phyloP scores from a whole-genome alignment of 768 basidiomycete species.

The Boletus reticuloceps region DNA sequence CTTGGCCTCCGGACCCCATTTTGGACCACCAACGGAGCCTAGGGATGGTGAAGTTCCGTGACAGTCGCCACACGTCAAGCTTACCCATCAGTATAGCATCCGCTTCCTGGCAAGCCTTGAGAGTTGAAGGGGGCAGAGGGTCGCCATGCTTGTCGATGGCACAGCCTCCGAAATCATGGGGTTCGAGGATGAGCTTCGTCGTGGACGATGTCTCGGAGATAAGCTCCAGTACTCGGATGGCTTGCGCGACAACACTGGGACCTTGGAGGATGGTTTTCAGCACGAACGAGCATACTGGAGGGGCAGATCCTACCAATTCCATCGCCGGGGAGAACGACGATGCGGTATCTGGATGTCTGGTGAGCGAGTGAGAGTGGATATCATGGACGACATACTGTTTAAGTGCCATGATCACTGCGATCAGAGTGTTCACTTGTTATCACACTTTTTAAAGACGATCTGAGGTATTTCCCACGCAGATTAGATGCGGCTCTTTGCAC shows the following conservation, averaged over 20 bases:
- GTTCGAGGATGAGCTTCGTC: conserved; percentile 70
- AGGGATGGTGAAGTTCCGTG: conserved; percentile 2
- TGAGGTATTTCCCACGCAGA: conserved; percentile 7
- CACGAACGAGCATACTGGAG: not conserved
- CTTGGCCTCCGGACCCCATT: conserved; percentile 90
- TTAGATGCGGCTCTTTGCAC: not conserved
- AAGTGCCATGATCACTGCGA: conserved; percentile 34
- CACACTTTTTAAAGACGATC: too few species aligned
- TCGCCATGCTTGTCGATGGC: conserved; percentile 90
- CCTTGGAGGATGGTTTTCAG: conserved; percentile 43
- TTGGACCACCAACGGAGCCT: conserved; percentile 99
- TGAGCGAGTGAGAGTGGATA: conserved; percentile 6
- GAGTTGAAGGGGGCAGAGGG: conserved; percentile 79
- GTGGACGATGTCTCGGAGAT: conserved; percentile 61
- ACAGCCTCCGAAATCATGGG: conserved; percentile 84
- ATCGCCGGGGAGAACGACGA: conserved; percentile 92
- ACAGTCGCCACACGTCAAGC: conserved; percentile 12
- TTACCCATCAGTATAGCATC: conserved; percentile 96
- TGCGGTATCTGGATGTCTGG: conserved; percentile 59
- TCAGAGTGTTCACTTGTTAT: not conserved
- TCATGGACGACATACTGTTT: conserved; percentile 40
- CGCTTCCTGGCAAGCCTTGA: conserved; percentile 86
- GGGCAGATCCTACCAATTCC: conserved; percentile 72
- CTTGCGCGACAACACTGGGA: conserved; percentile 87
- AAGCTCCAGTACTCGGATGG: conserved; percentile 75